phyloP scores from a whole-genome alignment of 345 rosid genomes.

The Pistacia vera region DNA sequence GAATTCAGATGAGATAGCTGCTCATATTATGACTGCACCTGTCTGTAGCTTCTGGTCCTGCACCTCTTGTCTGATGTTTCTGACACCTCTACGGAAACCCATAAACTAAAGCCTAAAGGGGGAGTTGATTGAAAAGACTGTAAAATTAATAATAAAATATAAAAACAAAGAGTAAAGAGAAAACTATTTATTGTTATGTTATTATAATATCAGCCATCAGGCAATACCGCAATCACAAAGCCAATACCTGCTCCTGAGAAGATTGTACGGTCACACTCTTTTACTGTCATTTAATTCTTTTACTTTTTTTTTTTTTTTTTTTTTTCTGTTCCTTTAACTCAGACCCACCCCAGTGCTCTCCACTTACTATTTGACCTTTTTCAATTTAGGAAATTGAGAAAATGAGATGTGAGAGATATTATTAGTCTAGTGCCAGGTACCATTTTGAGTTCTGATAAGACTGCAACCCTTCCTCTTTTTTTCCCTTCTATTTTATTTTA shows the following conservation, averaged over 20 bases:
- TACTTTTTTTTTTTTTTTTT: conserved; percentile 25
- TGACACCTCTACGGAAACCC: conserved; percentile 76
- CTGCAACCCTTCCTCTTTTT: neutral
- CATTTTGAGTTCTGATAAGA: conserved; percentile 17
- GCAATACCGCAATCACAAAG: conserved; percentile 9
- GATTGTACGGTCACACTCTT: conserved; percentile 48
- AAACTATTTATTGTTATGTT: neutral
- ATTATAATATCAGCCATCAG: neutral
- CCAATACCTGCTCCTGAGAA: conserved; percentile 31
- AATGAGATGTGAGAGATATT: conserved; percentile 9
- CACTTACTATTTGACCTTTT: conserved; percentile 43
- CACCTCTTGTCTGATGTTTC: conserved; percentile 54
- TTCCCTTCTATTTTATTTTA: neutral
- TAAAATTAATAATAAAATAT: neutral
- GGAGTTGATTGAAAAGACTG: conserved; percentile 27
- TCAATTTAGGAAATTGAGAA: conserved; percentile 39
- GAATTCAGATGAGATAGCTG: conserved; percentile 17
- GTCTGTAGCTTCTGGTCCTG: conserved; percentile 46
- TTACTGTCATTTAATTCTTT: conserved; percentile 45
- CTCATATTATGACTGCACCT: conserved; percentile 50
- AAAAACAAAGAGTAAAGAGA: neutral
- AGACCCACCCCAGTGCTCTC: conserved; percentile 26
- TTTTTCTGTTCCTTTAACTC: conserved; percentile 43
- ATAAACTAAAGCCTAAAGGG: conserved; percentile 44
- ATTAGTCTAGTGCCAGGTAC: neutral